Evolutionary conservation across 495 filamentous ascomycete species (phyloP).

Genomic region (Penicillium malachiteum): DNA sequence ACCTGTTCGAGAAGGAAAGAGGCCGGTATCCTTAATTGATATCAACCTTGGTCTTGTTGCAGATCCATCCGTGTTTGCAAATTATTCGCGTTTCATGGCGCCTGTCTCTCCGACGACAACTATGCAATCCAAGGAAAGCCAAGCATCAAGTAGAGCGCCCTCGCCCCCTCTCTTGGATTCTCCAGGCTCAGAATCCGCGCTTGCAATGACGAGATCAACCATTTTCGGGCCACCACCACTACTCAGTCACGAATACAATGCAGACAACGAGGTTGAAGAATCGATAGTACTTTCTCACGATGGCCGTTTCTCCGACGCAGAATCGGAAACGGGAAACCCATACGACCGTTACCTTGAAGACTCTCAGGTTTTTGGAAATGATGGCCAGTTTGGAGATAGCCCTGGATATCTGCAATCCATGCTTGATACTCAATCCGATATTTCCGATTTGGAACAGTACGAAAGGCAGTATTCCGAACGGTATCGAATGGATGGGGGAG

Average conservation of each 20-base stretch:
- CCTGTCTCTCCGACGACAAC: conserved; percentile 61
- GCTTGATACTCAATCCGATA: conserved; percentile 46
- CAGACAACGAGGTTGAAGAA: conserved; percentile 22
- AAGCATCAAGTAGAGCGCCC: conserved; percentile 30
- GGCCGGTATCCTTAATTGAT: conserved; percentile 60
- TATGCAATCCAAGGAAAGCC: conserved; percentile 39
- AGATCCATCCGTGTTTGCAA: conserved; percentile 70
- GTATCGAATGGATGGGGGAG: not conserved
- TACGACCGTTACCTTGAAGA: conserved; percentile 32
- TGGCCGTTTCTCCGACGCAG: conserved; percentile 47
- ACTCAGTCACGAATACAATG: conserved; percentile 1
- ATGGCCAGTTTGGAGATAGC: conserved; percentile 43
- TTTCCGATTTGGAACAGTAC: conserved; percentile 34
- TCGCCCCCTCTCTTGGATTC: conserved; percentile 31
- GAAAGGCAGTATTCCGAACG: not conserved
- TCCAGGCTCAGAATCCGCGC: conserved; percentile 25
- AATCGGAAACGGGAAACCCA: conserved; percentile 32
- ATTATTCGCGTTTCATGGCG: conserved; percentile 57
- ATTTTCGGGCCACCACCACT: conserved; percentile 35
- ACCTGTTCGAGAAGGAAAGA: conserved; percentile 54
- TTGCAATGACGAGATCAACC: conserved; percentile 44
- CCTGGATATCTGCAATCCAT: conserved; percentile 51
- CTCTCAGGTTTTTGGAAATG: conserved; percentile 29
- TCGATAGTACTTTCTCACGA: conserved; percentile 37
- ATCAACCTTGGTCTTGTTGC: conserved; percentile 68